These are phyloP conservation scores for Lindgomyces ingoldianus DNA, from an alignment of 495 filamentous ascomycete genomes.

Conservation along the genomic window DNA sequence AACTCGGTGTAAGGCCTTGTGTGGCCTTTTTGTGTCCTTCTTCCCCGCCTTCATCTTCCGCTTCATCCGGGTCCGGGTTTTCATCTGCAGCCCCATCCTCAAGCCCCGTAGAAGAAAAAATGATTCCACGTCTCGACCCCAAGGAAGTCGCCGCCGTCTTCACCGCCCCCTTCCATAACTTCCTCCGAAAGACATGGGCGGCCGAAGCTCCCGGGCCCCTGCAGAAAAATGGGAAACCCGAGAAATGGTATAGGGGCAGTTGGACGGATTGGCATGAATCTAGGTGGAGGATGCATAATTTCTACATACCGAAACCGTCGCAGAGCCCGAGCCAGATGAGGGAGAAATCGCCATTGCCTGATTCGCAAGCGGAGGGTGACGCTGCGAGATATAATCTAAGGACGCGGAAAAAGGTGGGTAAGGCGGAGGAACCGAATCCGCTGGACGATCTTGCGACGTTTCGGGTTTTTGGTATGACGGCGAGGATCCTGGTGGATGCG, in stretches of 20 bases:
- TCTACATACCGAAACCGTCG: slow-evolving; percentile 67
- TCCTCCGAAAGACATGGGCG: slow-evolving; percentile 45
- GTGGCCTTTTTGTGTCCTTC: slow-evolving; percentile 66
- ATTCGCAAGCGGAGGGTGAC: neutral
- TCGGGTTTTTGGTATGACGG: slow-evolving; percentile 91
- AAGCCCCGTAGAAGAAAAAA: slow-evolving; percentile 62
- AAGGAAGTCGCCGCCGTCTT: slow-evolving; percentile 91
- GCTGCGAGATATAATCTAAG: neutral
- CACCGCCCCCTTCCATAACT: slow-evolving; percentile 76
- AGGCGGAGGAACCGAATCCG: slow-evolving; percentile 23
- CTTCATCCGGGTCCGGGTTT: too few species aligned
- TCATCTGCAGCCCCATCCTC: slow-evolving; percentile 39
- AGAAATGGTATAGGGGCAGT: slow-evolving; percentile 60
- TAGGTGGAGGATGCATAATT: slow-evolving; percentile 81
- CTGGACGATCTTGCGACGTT: slow-evolving; percentile 56
- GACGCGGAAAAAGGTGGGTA: neutral
- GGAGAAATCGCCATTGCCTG: neutral
- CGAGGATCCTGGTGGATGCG: slow-evolving; percentile 80
- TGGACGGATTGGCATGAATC: slow-evolving; percentile 67
- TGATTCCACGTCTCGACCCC: slow-evolving; percentile 78
- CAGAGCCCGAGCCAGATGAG: neutral
- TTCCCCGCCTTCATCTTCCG: slow-evolving; percentile 2
- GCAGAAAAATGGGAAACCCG: slow-evolving; percentile 44
- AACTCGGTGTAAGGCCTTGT: slow-evolving; percentile 80
- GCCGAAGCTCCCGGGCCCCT: slow-evolving; percentile 15